phyloP scores from a whole-genome alignment of 2,329 filamentous ascomycete species.

The Fusarium buxicola region DNA sequence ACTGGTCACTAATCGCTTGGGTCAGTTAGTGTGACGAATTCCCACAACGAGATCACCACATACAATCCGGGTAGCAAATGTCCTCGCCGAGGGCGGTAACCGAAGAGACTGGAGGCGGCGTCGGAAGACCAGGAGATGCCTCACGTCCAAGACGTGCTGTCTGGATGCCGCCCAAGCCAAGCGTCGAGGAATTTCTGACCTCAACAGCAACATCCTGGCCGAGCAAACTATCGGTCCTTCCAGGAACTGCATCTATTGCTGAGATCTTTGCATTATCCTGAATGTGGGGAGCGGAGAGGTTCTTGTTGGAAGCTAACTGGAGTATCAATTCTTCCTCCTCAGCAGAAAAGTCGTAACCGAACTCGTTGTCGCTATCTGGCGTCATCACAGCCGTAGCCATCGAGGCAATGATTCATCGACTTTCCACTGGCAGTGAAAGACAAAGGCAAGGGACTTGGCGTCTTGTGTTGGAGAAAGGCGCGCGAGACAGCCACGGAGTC shows the following conservation, averaged over 20 bases:
- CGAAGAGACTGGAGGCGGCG: conserved; percentile 24
- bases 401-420: conserved; percentile 41
- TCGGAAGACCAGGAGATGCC: conserved; percentile 11
- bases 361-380: conserved; percentile 56
- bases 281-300: conserved; percentile 4
- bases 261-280: conserved; percentile 20
- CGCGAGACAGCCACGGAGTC: conserved; percentile 42
- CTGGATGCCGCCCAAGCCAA: conserved; percentile 13
- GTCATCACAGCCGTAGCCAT: conserved; percentile 28
- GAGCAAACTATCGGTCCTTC: conserved; percentile 23
- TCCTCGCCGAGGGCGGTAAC: conserved; percentile 39
- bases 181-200: background rate
- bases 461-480: conserved; percentile 11
- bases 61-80: conserved; percentile 66
- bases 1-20: conserved; percentile 72
- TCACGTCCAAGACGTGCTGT: background rate
- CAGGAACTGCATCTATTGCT: conserved; percentile 43
- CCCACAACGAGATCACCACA: conserved; percentile 43
- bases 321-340: conserved; percentile 60
- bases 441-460: conserved; percentile 12
- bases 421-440: conserved; percentile 12
- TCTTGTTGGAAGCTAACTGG: conserved; percentile 46
- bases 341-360: conserved; percentile 59
- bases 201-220: conserved; percentile 23
- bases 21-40: conserved; percentile 66